Evolutionary conservation across 164 flowering plant genomes (phyloP).

Genomic region (Annona squamosa): DNA sequence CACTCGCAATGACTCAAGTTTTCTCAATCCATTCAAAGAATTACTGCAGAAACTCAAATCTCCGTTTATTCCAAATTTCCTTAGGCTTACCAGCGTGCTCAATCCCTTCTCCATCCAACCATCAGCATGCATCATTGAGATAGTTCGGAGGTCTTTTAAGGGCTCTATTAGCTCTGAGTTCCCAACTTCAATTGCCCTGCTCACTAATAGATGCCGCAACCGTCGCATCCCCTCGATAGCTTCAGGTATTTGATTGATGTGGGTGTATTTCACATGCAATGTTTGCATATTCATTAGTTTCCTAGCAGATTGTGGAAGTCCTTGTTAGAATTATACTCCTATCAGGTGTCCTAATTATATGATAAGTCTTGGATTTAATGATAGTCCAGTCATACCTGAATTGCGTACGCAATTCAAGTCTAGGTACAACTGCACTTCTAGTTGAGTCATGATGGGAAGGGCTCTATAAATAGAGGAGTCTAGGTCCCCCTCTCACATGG

Average conservation of each 20-base stretch:
- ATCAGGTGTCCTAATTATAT: too few species aligned
- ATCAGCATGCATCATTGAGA: not conserved
- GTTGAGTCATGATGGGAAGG: too few species aligned
- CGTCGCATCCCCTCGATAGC: not conserved
- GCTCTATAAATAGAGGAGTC: too few species aligned
- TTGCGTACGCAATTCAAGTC: too few species aligned
- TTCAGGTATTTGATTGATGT: not conserved
- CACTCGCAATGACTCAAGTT: not conserved
- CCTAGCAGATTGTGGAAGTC: not conserved
- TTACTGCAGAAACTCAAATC: not conserved
- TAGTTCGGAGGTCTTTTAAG: not conserved
- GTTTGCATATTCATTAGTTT: not conserved
- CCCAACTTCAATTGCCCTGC: not conserved
- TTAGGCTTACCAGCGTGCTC: not conserved
- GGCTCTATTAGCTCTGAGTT: not conserved
- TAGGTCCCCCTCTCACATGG: too few species aligned
- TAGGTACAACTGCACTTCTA: too few species aligned
- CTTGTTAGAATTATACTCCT: not conserved
- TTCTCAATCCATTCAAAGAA: not conserved
- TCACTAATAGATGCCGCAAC: not conserved
- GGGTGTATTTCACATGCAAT: not conserved
- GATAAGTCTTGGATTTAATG: too few species aligned
- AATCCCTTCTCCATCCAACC: not conserved
- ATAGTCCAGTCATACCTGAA: too few species aligned
- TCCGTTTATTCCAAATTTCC: constrained; percentile 5